Base-by-base conservation (phyloP, 345 rosid genomes). In the Gossypium anomalum region DNA sequence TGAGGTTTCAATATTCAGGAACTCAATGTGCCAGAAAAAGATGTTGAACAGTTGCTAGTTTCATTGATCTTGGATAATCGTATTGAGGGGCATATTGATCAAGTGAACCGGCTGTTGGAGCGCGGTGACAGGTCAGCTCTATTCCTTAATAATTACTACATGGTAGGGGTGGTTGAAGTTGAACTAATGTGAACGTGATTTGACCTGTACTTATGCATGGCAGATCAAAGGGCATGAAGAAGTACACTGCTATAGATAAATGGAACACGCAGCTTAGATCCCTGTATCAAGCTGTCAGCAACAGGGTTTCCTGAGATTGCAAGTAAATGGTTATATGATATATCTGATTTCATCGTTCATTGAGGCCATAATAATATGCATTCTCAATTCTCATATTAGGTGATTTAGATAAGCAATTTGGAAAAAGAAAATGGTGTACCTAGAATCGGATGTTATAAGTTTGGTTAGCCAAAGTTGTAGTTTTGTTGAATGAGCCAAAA, bases 221-320 rank as follows among this genome's bases (percentile, higher is more conserved):
- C 91, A 91, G 97, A 89, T 88, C 91, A 5, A 96, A 92, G 86
- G 98, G 97, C 71, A 92, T 93, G 95, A 93, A 92, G 81, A 87
- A 93, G 80, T 94, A 92, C 41, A 78, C 88, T 1, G 98, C 97
- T 4, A 79, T 96, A 55, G 97, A 96, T 76, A 93, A 92, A 85
- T 96, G 99, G 99, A 96, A 86, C 90, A 81, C 97, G 6, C 98
- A 93, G 60, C 97, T 96, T 66, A 83, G 77, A 79, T 87, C 95
- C 71, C 92, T 96, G 49, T 90, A 84, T 74, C 86, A 79, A 72
- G 87, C 87, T 61, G 74, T 95, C 73, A 81, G 92, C 83, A 90
- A 90, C 82, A 76, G 97, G 41, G 97, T 95, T 76, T 88, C 82
- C 65, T 93, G 82, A 86, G 79, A 62, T 51, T 41, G 20, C 72